Evolutionary conservation across 225 moss, liverwort and hornwort genomes (phyloP).

Genomic region (Straminergon stramineum): DNA sequence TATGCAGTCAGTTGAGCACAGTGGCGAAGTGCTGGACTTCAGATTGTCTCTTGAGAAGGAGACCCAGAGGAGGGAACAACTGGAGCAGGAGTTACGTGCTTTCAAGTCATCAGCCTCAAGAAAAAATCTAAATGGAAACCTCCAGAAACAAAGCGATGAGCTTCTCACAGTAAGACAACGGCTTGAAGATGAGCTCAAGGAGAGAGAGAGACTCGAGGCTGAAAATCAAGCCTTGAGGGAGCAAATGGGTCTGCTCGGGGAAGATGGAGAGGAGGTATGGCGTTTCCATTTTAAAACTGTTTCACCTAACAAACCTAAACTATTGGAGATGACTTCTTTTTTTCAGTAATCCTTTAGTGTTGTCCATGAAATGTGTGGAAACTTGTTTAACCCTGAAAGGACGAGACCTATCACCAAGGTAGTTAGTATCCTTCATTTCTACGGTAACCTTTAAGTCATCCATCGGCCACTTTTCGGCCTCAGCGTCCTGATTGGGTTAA

Average conservation of each 20-base stretch:
- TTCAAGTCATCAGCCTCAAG: constrained; percentile 25
- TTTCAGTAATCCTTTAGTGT: not conserved
- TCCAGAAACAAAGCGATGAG: constrained; percentile 53
- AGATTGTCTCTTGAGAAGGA: constrained; percentile 40
- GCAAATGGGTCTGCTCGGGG: constrained; percentile 46
- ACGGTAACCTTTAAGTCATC: not conserved
- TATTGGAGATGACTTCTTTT: not conserved
- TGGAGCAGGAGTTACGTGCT: constrained; percentile 36
- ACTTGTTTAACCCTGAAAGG: not conserved
- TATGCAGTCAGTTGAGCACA: constrained; percentile 22
- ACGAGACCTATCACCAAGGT: not conserved
- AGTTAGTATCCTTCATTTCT: not conserved
- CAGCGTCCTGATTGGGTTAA: not conserved
- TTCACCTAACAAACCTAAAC: not conserved
- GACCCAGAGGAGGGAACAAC: constrained; percentile 25
- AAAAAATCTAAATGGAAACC: constrained; percentile 32
- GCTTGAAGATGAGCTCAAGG: constrained; percentile 46
- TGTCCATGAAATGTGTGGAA: not conserved
- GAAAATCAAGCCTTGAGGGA: constrained; percentile 62
- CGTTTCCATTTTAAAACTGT: not conserved
- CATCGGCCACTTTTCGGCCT: not conserved
- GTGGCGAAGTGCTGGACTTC: constrained; percentile 23
- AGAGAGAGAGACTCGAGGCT: constrained; percentile 41
- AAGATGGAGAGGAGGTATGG: constrained; percentile 70
- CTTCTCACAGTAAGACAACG: constrained; percentile 47